Conservation (phyloP, 768 basidiomycete genomes). For the Crucibulum laeve region DNA sequence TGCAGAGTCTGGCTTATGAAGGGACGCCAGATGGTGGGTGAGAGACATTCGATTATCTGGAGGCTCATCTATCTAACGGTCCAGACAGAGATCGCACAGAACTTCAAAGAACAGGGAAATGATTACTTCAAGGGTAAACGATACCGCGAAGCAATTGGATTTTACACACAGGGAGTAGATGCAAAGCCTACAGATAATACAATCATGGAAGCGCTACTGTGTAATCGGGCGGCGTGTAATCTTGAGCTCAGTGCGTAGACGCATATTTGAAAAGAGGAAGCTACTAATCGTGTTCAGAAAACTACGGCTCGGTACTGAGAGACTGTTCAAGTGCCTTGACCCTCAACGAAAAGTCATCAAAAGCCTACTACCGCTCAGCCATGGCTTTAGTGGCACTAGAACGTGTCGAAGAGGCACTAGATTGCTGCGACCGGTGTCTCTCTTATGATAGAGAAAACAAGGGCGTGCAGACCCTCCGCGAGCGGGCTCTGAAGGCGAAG, state of each 20-base stretch:
- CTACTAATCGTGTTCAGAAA: conserved; percentile 46
- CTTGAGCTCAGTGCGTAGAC: conserved; percentile 64
- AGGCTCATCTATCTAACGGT: conserved; percentile 1
- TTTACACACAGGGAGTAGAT: conserved; percentile 89
- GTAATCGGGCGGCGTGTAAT: conserved; percentile 93
- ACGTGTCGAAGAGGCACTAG: conserved; percentile 74
- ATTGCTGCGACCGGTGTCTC: conserved; percentile 73
- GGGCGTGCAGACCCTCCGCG: conserved; percentile 44
- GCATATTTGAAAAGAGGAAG: not conserved
- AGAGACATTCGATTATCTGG: conserved; percentile 9
- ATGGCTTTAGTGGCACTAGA: conserved; percentile 72
- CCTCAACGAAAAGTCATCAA: conserved; percentile 62
- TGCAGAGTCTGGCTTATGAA: conserved; percentile 84
- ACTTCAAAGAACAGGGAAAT: conserved; percentile 95
- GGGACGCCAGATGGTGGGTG: conserved; percentile 91
- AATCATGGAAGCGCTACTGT: conserved; percentile 65
- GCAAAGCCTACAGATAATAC: conserved; percentile 65
- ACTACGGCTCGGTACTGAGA: conserved; percentile 79
- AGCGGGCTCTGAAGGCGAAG: conserved; percentile 41
- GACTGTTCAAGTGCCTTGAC: conserved; percentile 77
- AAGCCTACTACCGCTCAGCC: conserved; percentile 86
- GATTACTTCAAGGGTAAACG: conserved; percentile 88
- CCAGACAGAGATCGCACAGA: conserved; percentile 74
- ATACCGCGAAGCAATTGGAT: conserved; percentile 80
- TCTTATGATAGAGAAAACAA: conserved; percentile 54